phyloP scores from a whole-genome alignment of 179 eudicot species.

The Corrigiola litoralis region DNA sequence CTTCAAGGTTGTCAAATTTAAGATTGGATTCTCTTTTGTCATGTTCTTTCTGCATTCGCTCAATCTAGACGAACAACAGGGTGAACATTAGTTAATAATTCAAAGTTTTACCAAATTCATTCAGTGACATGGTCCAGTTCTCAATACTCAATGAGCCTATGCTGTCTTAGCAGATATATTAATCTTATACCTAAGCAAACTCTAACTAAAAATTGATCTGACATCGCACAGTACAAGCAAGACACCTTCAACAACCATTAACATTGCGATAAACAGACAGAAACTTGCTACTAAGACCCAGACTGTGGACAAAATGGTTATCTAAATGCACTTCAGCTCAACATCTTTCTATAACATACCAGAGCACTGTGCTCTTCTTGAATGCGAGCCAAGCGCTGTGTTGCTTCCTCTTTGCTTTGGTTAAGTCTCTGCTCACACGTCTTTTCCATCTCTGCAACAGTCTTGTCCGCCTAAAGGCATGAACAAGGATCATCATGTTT shows the following conservation, averaged over 20 bases:
- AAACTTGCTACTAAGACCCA: neutral
- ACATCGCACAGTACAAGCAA: neutral
- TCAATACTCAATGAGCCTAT: neutral
- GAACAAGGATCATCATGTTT: conserved; percentile 19
- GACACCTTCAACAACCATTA: too few relatives aligned
- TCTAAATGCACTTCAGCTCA: neutral
- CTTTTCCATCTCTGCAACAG: conserved; percentile 58
- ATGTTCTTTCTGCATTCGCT: conserved; percentile 53
- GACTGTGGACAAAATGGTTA: neutral
- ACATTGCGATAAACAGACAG: too few relatives aligned
- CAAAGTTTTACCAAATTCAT: neutral
- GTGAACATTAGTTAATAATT: conserved; percentile 2
- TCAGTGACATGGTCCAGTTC: neutral
- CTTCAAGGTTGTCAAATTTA: conserved; percentile 56
- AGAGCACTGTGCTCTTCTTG: conserved; percentile 71
- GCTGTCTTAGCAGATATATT: neutral
- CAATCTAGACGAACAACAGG: conserved; percentile 43
- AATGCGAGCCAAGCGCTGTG: conserved; percentile 36
- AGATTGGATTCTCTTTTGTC: conserved; percentile 51
- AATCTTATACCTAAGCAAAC: neutral
- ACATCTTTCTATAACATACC: conserved; percentile 41
- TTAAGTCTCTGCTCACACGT: conserved; percentile 52
- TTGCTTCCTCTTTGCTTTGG: conserved; percentile 64
- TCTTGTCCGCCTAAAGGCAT: conserved; percentile 60
- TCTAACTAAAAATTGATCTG: too few relatives aligned